Evolutionary conservation across 306 rosid species (phyloP), one percentile per base, ranked within the genome.

Genomic region (Cicer pinnatifidum): DNA sequence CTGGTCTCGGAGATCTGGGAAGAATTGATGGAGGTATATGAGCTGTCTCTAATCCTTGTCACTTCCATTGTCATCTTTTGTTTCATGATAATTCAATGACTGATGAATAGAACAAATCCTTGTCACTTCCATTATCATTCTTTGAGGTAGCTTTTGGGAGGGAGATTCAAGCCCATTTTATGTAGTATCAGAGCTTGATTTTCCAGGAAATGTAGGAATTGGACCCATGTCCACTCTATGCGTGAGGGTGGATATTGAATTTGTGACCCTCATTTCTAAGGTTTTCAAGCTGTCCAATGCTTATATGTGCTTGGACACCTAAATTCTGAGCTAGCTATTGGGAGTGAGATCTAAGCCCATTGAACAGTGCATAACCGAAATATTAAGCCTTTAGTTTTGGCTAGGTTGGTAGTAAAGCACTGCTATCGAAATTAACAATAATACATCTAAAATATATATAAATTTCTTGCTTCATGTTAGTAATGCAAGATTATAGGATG

Each of bases 1-100:
- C 79, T 94, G 9, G 99, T 94, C 87, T 71, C 82, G 85, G 96
- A 89, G 69, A 82, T 88, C 71, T 94, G 99, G 97, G 90, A 87
- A 2, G 39, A 11, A 48, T 86, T 96, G 91, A 87, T 90, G 91
- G 86, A 89, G 96, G 99, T 94, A 90, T 35, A 20, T 46, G 39
- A 63, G 40, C 52, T 69, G 71, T 75, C 58, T 13, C 56, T 79
- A 48, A 12, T 58, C 61, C 67, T 63, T 58, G 11, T 60, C 23
- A 57, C 61, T 44, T 76, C 13, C 35, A 11, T 13, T 70, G 59
- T 44, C 63, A 43, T 72, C 58, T 47, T 75, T 75, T 75, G 66
- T 28, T 66, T 43, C 60, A 51, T 45, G 67, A 80, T 48, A 51
- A 74, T 38, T 11, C 47, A 71, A 66, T 56, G 48, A 82, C 43